Evolutionary conservation across 2,329 filamentous ascomycete genomes (phyloP).

Genomic region (Penicillium hesseltinei): DNA sequence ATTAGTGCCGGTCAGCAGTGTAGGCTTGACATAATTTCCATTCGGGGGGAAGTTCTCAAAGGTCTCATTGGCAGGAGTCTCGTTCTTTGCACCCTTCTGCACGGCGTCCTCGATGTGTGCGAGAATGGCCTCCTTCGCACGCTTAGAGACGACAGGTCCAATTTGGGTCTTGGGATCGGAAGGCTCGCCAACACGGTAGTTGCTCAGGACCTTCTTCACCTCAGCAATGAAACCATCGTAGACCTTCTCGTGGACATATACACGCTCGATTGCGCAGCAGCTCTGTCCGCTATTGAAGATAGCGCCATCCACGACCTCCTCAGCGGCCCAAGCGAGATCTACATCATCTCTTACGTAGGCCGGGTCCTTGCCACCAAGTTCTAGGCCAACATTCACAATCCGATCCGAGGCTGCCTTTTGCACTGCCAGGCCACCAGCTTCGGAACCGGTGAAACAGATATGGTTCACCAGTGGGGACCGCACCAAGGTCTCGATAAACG

Average conservation of each 20-base stretch:
- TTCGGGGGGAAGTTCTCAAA: constrained; percentile 70
- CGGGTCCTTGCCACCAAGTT: constrained; percentile 92
- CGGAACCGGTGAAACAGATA: constrained; percentile 92
- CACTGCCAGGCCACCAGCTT: constrained; percentile 80
- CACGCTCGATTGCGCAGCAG: constrained; percentile 87
- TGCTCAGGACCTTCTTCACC: constrained; percentile 73
- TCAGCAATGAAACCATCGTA: constrained; percentile 79
- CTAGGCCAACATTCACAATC: constrained; percentile 80
- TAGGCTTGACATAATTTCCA: constrained; percentile 87
- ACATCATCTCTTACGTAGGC: constrained; percentile 86
- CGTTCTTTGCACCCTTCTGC: constrained; percentile 77
- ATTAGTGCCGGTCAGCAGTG: constrained; percentile 72
- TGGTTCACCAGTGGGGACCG: constrained; percentile 72
- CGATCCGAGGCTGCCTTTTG: constrained; percentile 81
- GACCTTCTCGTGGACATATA: constrained; percentile 84
- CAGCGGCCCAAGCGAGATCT: constrained; percentile 84
- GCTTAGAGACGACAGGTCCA: constrained; percentile 82
- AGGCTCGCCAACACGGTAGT: constrained; percentile 87
- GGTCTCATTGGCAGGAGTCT: constrained; percentile 76
- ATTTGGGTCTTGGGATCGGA: constrained; percentile 75
- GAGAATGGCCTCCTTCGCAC: constrained; percentile 72
- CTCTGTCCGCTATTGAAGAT: constrained; percentile 98
- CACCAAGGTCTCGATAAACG: constrained; percentile 74
- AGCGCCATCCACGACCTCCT: constrained; percentile 92
- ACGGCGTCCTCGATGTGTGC: constrained; percentile 80